These are phyloP conservation scores for Eragrostis tef DNA, from an alignment of 202 grass and related monocot genomes.

Conservation along the genomic window DNA sequence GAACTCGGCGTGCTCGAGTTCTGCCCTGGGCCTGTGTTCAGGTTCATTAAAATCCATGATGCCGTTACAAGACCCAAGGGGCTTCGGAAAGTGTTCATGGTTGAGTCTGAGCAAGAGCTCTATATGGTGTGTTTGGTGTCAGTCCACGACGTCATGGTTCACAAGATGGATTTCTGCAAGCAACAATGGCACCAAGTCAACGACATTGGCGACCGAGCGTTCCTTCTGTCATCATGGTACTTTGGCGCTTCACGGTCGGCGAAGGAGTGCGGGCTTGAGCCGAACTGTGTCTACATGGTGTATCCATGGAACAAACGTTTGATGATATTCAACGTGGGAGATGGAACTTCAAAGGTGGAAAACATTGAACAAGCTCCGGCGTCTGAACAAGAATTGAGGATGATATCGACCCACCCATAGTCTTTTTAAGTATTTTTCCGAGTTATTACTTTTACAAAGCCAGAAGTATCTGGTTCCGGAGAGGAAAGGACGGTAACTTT, in stretches of 20 bases:
- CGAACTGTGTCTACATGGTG: background rate
- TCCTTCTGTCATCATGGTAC: background rate
- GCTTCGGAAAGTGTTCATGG: background rate
- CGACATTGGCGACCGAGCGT: background rate
- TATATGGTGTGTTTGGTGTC: background rate
- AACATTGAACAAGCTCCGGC: background rate
- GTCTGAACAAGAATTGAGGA: background rate
- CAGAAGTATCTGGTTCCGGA: too few species aligned
- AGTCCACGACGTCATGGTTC: background rate
- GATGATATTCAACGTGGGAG: background rate
- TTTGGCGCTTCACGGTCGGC: slow-evolving; percentile 7
- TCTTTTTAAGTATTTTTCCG: too few species aligned
- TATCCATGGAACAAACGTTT: background rate
- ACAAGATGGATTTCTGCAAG: background rate
- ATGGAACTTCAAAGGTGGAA: background rate
- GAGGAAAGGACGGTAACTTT: too few species aligned
- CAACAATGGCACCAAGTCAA: background rate
- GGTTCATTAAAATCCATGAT: background rate
- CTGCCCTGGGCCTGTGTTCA: background rate
- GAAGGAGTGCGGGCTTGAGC: background rate
- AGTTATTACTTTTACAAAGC: too few species aligned
- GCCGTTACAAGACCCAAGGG: background rate
- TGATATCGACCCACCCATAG: background rate
- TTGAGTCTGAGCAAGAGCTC: background rate
- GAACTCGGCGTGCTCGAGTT: slow-evolving; percentile 3